Conservation (phyloP, 129 eudicot genomes). For the Scalesia atractyloides region DNA sequence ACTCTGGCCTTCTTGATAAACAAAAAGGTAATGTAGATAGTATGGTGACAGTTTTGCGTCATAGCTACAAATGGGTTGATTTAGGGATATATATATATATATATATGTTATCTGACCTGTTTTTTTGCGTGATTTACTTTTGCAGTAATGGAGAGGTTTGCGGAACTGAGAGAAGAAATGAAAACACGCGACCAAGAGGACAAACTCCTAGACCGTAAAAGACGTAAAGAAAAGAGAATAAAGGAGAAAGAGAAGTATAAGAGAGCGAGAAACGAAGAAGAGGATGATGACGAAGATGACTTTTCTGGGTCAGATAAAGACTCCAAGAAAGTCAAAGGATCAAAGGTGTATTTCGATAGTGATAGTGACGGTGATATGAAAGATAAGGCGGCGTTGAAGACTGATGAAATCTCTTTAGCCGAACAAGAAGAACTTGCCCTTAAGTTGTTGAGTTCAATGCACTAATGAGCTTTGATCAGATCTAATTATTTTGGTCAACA, state of each 20-base stretch:
- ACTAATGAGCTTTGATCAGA: conserved; percentile 32
- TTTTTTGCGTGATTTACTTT: background rate
- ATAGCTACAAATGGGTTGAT: background rate
- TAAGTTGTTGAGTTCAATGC: conserved; percentile 83
- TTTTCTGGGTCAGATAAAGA: conserved; percentile 58
- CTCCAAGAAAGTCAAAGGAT: conserved; percentile 22
- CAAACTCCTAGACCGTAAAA: conserved; percentile 64
- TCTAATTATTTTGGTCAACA: conserved; percentile 17
- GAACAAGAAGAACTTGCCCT: conserved; percentile 96
- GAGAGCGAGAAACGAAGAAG: conserved; percentile 61
- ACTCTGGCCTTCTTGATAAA: conserved; percentile 54
- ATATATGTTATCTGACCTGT: background rate
- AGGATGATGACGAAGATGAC: conserved; percentile 46
- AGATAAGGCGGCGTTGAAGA: conserved; percentile 31
- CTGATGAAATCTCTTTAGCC: conserved; percentile 60
- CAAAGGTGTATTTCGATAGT: conserved; percentile 68
- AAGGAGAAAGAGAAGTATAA: conserved; percentile 72
- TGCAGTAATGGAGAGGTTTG: conserved; percentile 72
- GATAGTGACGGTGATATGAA: conserved; percentile 56
- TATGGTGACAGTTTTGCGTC: background rate
- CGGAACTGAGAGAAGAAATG: conserved; percentile 64
- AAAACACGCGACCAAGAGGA: conserved; percentile 73
- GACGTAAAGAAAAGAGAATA: conserved; percentile 74
- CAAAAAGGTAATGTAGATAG: conserved; percentile 49
- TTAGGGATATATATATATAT: background rate